phyloP scores from a whole-genome alignment of 2,329 filamentous ascomycete genomes.

The Amauroascus verrucosus region DNA sequence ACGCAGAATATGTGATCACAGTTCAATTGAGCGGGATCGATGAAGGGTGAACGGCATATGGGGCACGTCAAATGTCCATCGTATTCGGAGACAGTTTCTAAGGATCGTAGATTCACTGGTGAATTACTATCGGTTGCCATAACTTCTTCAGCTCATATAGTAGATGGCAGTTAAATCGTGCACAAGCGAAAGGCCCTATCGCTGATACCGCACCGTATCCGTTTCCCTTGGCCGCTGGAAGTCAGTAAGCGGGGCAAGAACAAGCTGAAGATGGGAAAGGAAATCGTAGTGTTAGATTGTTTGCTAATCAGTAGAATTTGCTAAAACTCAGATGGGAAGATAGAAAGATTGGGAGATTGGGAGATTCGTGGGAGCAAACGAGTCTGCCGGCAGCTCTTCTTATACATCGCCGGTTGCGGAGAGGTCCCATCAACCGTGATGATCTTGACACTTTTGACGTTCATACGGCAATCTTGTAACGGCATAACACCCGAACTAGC shows the following conservation, averaged over 20 bases:
- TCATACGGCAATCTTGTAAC: background rate
- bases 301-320: background rate
- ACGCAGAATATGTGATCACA: slow-evolving; percentile 57
- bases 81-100: slow-evolving; percentile 48
- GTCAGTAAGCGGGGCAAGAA: background rate
- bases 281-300: background rate
- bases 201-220: too few species aligned
- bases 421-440: background rate
- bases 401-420: background rate
- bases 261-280: too few species aligned
- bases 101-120: slow-evolving; percentile 44
- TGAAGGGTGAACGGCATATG: slow-evolving; percentile 54
- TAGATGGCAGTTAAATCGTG: background rate
- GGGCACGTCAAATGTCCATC: slow-evolving; percentile 54
- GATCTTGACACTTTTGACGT: background rate
- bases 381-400: background rate
- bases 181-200: background rate
- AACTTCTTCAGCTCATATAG: background rate
- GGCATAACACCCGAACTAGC: background rate
- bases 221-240: background rate
- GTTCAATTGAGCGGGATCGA: slow-evolving; percentile 47
- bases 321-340: too few species aligned
- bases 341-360: too few species aligned
- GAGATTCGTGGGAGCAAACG: background rate
- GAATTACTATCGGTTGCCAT: slow-evolving; percentile 8